Base-by-base conservation (phyloP, 1,284 basidiomycete genomes). In the Rhodotorula sp. region DNA sequence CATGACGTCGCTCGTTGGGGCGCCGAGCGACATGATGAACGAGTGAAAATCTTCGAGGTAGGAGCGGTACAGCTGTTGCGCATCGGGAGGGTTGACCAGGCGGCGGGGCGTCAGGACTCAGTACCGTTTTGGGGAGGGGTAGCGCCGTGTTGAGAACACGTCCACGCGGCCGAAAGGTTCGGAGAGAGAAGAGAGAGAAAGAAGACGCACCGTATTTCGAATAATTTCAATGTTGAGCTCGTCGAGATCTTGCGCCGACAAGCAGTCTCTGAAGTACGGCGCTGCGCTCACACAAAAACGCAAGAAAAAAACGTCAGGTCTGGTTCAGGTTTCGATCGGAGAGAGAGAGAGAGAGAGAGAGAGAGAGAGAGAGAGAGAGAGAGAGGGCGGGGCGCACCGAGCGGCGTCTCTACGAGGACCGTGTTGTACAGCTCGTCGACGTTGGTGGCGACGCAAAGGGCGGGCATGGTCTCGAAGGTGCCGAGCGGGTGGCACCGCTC, bases 161-260 rank as follows among this genome's bases (percentile, higher is more conserved):
- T 42, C 37, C 10, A 42, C 10, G 20, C 45, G 15, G 42, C 48
- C 14, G 20, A n/a, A 7, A 7, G 8, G 2, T 18, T 15, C 2
- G 6, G 14, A 1, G 26, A n/a, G 20, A 12, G n/a, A n/a, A n/a
- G n/a, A n/a, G n/a, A 8, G n/a, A 20, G 17, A 2, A 29, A 24
- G 44, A 8, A 20, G 44, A 48, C 66, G 56, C 2, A 74, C 74
- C 18, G 95, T 95, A 83, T 99, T 99, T 60, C 96, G 92, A 82
- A 99, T 95, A 82, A 99, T 98, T 84, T 99, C 96, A 78, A 99
- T 99, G 84, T 99, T 98, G 74, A 99, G 88, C 81, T 99, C 96
- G 80, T 99, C 96, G 53, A 99, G 87, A 80, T 99, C 96, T 46
- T 91, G 88, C 14, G 95, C 95, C 33, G 93, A 91, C 58, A 99